phyloP scores from a whole-genome alignment of 2,329 filamentous ascomycete species.

The Microcera coccophila region DNA sequence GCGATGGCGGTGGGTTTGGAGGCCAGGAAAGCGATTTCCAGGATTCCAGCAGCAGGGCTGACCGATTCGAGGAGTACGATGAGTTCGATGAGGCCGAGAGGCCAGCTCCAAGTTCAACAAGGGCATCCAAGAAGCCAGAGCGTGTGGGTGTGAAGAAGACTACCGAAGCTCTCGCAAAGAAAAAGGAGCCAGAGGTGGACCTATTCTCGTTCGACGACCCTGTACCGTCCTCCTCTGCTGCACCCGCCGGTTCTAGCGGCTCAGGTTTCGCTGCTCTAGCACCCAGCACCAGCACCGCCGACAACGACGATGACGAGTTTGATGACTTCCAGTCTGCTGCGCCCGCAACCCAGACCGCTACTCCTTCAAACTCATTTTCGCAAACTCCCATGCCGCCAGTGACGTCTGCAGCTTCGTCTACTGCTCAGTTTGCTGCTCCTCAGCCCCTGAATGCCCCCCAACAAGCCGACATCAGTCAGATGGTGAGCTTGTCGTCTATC shows the following conservation, averaged over 20 bases:
- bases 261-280: constrained; percentile 46
- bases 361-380: constrained; percentile 33
- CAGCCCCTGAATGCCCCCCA: constrained; percentile 82
- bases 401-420: constrained; percentile 50
- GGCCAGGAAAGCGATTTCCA: constrained; percentile 71
- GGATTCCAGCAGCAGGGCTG: constrained; percentile 53
- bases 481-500: constrained; percentile 76
- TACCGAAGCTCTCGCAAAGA: constrained; percentile 66
- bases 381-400: constrained; percentile 46
- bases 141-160: constrained; percentile 37
- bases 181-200: constrained; percentile 85
- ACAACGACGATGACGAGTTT: constrained; percentile 84
- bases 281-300: constrained; percentile 23
- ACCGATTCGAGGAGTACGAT: constrained; percentile 94
- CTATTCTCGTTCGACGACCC: constrained; percentile 90
- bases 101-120: constrained; percentile 46
- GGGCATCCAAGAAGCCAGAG: constrained; percentile 34
- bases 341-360: constrained; percentile 49
- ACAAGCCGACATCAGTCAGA: constrained; percentile 72
- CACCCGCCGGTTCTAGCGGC: constrained; percentile 44
- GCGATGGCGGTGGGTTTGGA: constrained; percentile 92
- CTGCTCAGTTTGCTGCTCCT: constrained; percentile 71
- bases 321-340: constrained; percentile 94
- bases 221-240: constrained; percentile 45
- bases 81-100: constrained; percentile 78